Conservation (phyloP, 345 rosid genomes). For the Raphanus raphanistrum region DNA sequence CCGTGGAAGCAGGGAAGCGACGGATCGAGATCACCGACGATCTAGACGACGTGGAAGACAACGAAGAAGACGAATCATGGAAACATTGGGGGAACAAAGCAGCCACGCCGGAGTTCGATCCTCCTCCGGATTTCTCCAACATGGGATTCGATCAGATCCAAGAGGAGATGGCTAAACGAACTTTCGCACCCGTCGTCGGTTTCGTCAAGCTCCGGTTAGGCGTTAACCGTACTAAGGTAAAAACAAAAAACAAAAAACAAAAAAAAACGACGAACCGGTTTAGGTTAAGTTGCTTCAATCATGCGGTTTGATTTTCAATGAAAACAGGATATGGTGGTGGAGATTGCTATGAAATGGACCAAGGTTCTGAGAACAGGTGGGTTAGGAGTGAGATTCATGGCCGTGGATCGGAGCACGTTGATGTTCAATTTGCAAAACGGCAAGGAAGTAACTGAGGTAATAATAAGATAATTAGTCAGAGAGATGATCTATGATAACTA, state of each 20-base stretch:
- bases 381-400: constrained; percentile 63
- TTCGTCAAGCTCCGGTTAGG: constrained; percentile 89
- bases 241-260: neutral
- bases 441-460: constrained; percentile 60
- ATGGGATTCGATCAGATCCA: constrained; percentile 65
- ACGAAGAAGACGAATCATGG: constrained; percentile 94
- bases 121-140: constrained; percentile 66
- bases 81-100: constrained; percentile 78
- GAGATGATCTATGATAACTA: neutral
- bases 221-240: constrained; percentile 58
- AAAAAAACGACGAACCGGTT: neutral
- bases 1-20: constrained; percentile 52
- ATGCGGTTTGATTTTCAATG: neutral
- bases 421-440: constrained; percentile 82
- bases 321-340: constrained; percentile 60
- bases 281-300: neutral
- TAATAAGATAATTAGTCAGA: constrained; percentile 12
- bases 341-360: constrained; percentile 73
- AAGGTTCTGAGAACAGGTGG: constrained; percentile 74
- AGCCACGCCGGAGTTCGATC: constrained; percentile 46
- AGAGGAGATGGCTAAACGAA: constrained; percentile 61
- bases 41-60: constrained; percentile 82
- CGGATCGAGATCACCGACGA: constrained; percentile 79
- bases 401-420: constrained; percentile 65
- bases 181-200: constrained; percentile 65